phyloP scores from a whole-genome alignment of 2,329 filamentous ascomycete species.

The Pochonia chlamydosporia region DNA sequence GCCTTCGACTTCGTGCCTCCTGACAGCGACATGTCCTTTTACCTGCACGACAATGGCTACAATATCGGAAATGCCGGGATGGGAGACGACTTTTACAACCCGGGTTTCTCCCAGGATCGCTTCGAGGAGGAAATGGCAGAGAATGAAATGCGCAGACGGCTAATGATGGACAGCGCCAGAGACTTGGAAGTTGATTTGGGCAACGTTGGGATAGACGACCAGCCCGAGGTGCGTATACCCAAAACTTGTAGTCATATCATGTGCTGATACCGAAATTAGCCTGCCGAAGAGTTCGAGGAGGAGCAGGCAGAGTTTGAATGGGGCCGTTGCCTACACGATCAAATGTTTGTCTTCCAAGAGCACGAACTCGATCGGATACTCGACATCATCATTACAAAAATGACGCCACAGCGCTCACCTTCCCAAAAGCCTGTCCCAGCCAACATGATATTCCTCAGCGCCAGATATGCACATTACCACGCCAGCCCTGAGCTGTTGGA shows the following conservation, averaged over 20 bases:
- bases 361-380: slow-evolving; percentile 86
- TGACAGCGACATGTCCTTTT: slow-evolving; percentile 94
- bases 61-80: slow-evolving; percentile 75
- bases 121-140: slow-evolving; percentile 98
- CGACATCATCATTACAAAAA: slow-evolving; percentile 93
- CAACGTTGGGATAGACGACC: slow-evolving; percentile 92
- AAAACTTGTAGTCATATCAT: neutral
- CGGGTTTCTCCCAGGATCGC: slow-evolving; percentile 83
- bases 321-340: slow-evolving; percentile 89
- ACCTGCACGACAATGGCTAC: slow-evolving; percentile 91
- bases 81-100: slow-evolving; percentile 87
- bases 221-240: slow-evolving; percentile 65
- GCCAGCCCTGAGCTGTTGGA: slow-evolving; percentile 78
- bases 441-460: slow-evolving; percentile 93
- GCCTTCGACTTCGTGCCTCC: slow-evolving; percentile 94
- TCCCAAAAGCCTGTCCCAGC: slow-evolving; percentile 97
- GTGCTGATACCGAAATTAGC: slow-evolving; percentile 34
- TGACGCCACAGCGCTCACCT: slow-evolving; percentile 92
- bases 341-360: slow-evolving; percentile 99
- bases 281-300: slow-evolving; percentile 74
- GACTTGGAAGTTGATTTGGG: slow-evolving; percentile 95
- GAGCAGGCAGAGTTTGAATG: slow-evolving; percentile 94
- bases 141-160: slow-evolving; percentile 86
- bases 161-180: slow-evolving; percentile 99
- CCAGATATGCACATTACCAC: slow-evolving; percentile 95